Conservation (phyloP, 2,329 filamentous ascomycete species). For the Claviceps humidiphila region DNA sequence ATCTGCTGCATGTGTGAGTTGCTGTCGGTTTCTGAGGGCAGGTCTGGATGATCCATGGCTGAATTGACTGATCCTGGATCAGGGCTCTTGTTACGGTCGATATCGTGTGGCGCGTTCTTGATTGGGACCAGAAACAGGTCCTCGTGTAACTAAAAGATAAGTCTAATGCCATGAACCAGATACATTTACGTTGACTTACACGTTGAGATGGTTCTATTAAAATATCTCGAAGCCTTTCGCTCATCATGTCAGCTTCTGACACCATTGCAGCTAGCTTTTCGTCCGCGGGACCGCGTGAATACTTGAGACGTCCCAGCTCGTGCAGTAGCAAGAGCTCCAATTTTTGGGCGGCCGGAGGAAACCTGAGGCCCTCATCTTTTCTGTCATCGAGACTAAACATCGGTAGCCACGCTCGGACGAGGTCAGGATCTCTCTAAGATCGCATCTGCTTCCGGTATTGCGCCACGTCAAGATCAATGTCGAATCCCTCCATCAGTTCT, state of each 20-base stretch:
- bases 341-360: conserved; percentile 1
- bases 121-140: background rate
- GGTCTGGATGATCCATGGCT: background rate
- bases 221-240: background rate
- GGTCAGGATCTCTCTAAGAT: conserved; percentile 4
- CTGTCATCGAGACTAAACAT: conserved; percentile 2
- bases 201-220: background rate
- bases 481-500: background rate
- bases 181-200: background rate
- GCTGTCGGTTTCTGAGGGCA: background rate
- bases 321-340: conserved; percentile 3
- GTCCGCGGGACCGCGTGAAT: background rate
- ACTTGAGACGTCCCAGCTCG: conserved; percentile 3
- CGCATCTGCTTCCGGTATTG: conserved; percentile 2
- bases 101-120: background rate
- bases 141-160: conserved; percentile 2
- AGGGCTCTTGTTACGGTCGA: background rate
- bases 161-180: background rate
- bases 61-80: background rate
- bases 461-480: conserved; percentile 1
- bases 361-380: conserved; percentile 5
- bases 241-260: background rate
- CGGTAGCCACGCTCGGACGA: conserved; percentile 4
- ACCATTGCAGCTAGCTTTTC: conserved; percentile 2
- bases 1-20: background rate